phyloP scores from a whole-genome alignment of 768 basidiomycete genomes.

The Daedalea quercina region DNA sequence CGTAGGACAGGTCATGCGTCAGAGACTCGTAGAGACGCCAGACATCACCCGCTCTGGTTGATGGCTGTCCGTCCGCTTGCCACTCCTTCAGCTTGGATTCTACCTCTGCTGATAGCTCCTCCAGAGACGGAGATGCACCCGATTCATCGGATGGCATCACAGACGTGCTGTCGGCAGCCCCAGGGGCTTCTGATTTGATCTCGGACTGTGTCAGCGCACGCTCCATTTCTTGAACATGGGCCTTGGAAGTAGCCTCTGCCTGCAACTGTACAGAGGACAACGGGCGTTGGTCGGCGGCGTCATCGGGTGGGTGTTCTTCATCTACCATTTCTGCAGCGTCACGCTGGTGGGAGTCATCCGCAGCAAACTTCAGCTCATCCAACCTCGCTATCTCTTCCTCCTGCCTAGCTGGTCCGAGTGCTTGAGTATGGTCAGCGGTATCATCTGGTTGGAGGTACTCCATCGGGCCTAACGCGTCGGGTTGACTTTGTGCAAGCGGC shows the following conservation, averaged over 20 bases:
- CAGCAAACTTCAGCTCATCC: slow-evolving; percentile 66
- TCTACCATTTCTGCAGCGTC: slow-evolving; percentile 3
- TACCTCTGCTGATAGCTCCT: slow-evolving; percentile 25
- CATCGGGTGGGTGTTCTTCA: background rate
- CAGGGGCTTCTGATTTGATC: slow-evolving; percentile 8
- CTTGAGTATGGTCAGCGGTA: slow-evolving; percentile 71
- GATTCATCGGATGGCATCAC: background rate
- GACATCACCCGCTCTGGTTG: slow-evolving; percentile 56
- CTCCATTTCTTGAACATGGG: slow-evolving; percentile 7
- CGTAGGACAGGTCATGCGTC: slow-evolving; percentile 86
- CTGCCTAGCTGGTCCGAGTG: slow-evolving; percentile 79
- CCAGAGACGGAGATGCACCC: slow-evolving; percentile 8
- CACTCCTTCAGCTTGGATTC: slow-evolving; percentile 54
- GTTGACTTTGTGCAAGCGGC: slow-evolving; percentile 28
- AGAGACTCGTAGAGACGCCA: slow-evolving; percentile 91
- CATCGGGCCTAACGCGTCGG: slow-evolving; percentile 44
- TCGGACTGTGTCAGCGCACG: slow-evolving; percentile 14
- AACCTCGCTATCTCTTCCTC: slow-evolving; percentile 82
- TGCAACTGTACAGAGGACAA: slow-evolving; percentile 2
- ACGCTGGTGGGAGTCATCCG: background rate
- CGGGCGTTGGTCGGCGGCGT: background rate
- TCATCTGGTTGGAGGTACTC: slow-evolving; percentile 76
- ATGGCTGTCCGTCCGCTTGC: slow-evolving; percentile 53
- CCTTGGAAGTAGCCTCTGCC: slow-evolving; percentile 2
- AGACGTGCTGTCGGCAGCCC: background rate